Conservation (phyloP, 1,139 yeast genomes). For the Hansenula lynferdii region DNA sequence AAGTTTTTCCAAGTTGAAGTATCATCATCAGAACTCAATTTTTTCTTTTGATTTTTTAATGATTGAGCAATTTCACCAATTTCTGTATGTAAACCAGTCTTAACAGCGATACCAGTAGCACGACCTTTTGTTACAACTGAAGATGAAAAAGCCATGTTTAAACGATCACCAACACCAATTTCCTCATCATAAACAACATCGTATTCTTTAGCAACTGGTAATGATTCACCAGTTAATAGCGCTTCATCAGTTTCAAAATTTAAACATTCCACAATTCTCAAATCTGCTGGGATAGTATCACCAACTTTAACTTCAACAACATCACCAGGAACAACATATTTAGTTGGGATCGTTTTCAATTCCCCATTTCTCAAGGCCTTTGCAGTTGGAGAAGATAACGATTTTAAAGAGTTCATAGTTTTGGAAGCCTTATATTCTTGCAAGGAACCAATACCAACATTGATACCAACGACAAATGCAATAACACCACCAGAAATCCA, state of each 20-base stretch:
- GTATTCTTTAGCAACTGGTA: conserved; percentile 62
- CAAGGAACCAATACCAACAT: conserved; percentile 63
- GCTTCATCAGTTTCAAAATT: conserved; percentile 83
- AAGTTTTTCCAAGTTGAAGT: conserved; percentile 35
- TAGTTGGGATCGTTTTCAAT: conserved; percentile 55
- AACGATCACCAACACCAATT: conserved; percentile 70
- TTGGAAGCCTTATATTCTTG: conserved; percentile 75
- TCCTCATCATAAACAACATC: conserved; percentile 37
- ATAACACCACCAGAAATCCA: conserved; percentile 87
- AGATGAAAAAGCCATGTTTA: conserved; percentile 70
- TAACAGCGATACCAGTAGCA: conserved; percentile 61
- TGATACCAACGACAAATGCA: conserved; percentile 62
- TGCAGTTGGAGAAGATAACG: conserved; percentile 71
- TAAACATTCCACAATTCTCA: conserved; percentile 53
- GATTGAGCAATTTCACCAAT: conserved; percentile 75
- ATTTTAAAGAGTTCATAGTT: conserved; percentile 72
- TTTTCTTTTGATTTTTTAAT: conserved; percentile 36
- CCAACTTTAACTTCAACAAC: conserved; percentile 63
- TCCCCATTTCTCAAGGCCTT: conserved; percentile 61
- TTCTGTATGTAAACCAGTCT: conserved; percentile 69
- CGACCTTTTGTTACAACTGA: conserved; percentile 74
- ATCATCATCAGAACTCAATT: conserved; percentile 39
- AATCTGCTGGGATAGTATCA: conserved; percentile 77
- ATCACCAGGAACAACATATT: conserved; percentile 78
- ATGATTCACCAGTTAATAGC: conserved; percentile 73